These are phyloP conservation scores for Arthrobotrys entomopaga DNA, from an alignment of 2,329 filamentous ascomycete species.

Conservation along the genomic window DNA sequence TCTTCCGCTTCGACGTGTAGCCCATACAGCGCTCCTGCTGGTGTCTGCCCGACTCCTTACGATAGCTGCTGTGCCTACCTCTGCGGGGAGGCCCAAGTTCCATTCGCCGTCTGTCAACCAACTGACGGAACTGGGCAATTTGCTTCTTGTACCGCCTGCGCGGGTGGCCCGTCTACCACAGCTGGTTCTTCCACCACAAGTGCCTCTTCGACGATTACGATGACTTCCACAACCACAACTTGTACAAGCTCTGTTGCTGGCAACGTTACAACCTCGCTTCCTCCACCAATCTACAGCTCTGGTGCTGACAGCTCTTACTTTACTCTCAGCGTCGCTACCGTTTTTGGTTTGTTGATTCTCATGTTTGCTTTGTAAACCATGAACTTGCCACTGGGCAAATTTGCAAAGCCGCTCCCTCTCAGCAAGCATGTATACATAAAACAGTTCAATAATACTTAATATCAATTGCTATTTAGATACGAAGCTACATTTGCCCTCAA, in stretches of 20 bases:
- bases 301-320: slow-evolving; percentile 2
- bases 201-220: slow-evolving; percentile 15
- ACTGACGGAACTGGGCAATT: slow-evolving; percentile 32
- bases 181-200: slow-evolving; percentile 7
- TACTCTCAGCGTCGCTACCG: slow-evolving; percentile 5
- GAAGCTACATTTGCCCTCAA: too few relatives aligned
- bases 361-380: slow-evolving; percentile 55
- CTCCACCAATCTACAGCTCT: slow-evolving; percentile 38
- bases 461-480: too few relatives aligned
- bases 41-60: slow-evolving; percentile 39
- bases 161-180: neutral
- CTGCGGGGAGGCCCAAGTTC: slow-evolving; percentile 44
- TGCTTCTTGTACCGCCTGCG: slow-evolving; percentile 31
- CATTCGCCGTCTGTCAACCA: slow-evolving; percentile 34
- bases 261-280: slow-evolving; percentile 13
- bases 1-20: slow-evolving; percentile 19
- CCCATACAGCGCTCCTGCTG: slow-evolving; percentile 30
- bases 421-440: too few relatives aligned
- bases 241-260: slow-evolving; percentile 20
- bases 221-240: slow-evolving; percentile 37
- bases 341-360: slow-evolving; percentile 14
- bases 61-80: slow-evolving; percentile 40
- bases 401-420: too few relatives aligned
- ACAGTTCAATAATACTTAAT: too few relatives aligned
- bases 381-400: too few relatives aligned